Percentiles rank a stretch among this genome's conserved stretches.
Conservation (phyloP, 352 stramenopile species). For the Phytopythium aichiense region DNA sequence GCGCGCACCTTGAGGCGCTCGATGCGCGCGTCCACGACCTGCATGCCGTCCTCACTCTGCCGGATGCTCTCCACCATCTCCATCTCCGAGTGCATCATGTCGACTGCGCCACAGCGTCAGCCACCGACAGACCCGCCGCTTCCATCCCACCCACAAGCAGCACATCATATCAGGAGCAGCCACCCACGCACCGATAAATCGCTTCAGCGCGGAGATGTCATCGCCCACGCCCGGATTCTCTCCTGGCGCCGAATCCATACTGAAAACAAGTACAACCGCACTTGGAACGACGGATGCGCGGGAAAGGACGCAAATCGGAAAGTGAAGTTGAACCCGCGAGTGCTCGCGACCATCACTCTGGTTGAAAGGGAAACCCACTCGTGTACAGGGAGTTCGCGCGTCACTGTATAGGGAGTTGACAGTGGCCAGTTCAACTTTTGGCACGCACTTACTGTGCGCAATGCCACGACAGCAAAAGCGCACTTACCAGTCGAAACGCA, state of each 20-base stretch:
- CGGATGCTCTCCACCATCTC: slow-evolving; percentile 66
- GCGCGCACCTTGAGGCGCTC: slow-evolving; percentile 37
- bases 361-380: not conserved
- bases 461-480: not conserved
- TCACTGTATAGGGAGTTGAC: not conserved
- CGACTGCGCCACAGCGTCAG: slow-evolving; percentile 26
- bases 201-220: slow-evolving; percentile 59
- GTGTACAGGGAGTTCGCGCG: not conserved
- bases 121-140: not conserved
- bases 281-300: not conserved
- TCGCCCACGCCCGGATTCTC: slow-evolving; percentile 12
- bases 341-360: slow-evolving; percentile 4
- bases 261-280: too few species aligned
- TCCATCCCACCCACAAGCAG: too few species aligned
- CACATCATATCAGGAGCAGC: too few species aligned
- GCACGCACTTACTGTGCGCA: not conserved
- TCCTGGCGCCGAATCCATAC: not conserved
- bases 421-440: not conserved
- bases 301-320: slow-evolving; percentile 1
- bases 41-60: slow-evolving; percentile 52
- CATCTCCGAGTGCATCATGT: slow-evolving; percentile 79
- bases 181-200: slow-evolving; percentile 49
- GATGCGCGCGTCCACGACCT: slow-evolving; percentile 34
- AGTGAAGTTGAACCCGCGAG: not conserved
- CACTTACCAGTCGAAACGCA: not conserved